Base-by-base conservation (phyloP, 495 filamentous ascomycete species). In the Geopyxis carbonaria region DNA sequence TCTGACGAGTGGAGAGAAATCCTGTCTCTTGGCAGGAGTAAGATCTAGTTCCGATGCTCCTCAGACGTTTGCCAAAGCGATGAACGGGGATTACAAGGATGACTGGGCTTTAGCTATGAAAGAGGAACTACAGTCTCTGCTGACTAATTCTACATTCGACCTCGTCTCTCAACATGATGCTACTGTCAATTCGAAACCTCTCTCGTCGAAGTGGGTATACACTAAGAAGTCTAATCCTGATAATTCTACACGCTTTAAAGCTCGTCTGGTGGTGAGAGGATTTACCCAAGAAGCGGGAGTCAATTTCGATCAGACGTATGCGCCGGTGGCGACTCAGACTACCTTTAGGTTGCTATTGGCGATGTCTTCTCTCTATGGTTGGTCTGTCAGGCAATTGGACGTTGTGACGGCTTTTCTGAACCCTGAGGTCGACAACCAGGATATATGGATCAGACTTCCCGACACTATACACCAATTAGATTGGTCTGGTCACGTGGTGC, bases 341-440 rank as follows among this genome's bases (percentile, higher is more conserved):
- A 38, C 20, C 11, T 37, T 43, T 4, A 20, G 21, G 5, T 10
- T 37, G 4, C 2, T 43, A 0, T 1, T 43, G 1, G 28, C 11
- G 1, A n/a, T 43, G 20, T 6, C 40, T 4, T 13, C 16, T 1
- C 0, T 22, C 1, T 4, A 43, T 2, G 9, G 22, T 11, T 43
- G 31, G 31, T n/a, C 21, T 5, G 27, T 43, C 1, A 4, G 37
- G 1, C 40, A 37, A 2, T 13, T 43, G 19, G 31, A 43, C 14
- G 32, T 43, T 28, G 40, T 43, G 13, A 43, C 31, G 0, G 40
- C 40, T 21, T 37, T 43, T 19, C 10, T 43, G 3, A 43, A 43
- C 27, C 40, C 31, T 22, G 19, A 20, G 2, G 14, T 43, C 10
- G 2, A 43, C 2, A 9, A 7, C 28, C 2, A 20, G 8, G 40